phyloP scores from a whole-genome alignment of 2,329 filamentous ascomycete species.

The Xylariaceae sp. region DNA sequence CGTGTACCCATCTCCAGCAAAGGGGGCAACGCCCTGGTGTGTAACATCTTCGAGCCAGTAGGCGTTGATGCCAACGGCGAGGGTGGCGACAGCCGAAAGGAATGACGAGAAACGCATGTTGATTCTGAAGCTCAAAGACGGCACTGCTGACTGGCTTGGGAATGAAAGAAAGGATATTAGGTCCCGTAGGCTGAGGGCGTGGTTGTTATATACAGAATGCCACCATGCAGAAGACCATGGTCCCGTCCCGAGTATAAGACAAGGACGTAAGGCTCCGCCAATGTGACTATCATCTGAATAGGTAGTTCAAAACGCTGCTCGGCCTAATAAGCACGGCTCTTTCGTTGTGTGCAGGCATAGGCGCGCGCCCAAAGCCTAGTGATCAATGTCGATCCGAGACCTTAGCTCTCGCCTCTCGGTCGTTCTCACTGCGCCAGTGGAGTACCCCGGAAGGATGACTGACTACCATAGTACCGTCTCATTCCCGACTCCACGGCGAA shows the following conservation, averaged over 20 bases:
- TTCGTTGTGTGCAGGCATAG: slow-evolving; percentile 10
- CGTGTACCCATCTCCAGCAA: slow-evolving; percentile 36
- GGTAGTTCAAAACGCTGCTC: slow-evolving; percentile 4
- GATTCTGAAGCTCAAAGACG: slow-evolving; percentile 12
- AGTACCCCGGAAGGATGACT: slow-evolving; percentile 8
- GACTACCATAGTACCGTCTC: not conserved
- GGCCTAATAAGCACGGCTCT: not conserved
- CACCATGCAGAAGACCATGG: slow-evolving; percentile 10
- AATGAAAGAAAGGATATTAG: slow-evolving; percentile 3
- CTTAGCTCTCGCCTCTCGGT: slow-evolving; percentile 14
- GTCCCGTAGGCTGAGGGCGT: slow-evolving; percentile 15
- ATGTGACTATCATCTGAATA: slow-evolving; percentile 11
- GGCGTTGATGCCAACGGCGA: slow-evolving; percentile 28
- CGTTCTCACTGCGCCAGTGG: slow-evolving; percentile 8
- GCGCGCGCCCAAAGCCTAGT: slow-evolving; percentile 13
- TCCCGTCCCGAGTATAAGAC: slow-evolving; percentile 6
- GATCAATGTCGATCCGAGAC: slow-evolving; percentile 15
- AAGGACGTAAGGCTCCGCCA: slow-evolving; percentile 7
- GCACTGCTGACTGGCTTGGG: slow-evolving; percentile 6
- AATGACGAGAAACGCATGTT: slow-evolving; percentile 30
- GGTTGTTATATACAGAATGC: slow-evolving; percentile 22
- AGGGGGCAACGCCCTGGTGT: slow-evolving; percentile 43
- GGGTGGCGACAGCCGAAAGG: slow-evolving; percentile 27
- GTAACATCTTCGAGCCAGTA: slow-evolving; percentile 31
- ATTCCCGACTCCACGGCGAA: too few relatives aligned